Evolutionary conservation across 2,329 filamentous ascomycete species (phyloP), one percentile per base, ranked within the genome.

Genomic region (Colletotrichum theobromicola): DNA sequence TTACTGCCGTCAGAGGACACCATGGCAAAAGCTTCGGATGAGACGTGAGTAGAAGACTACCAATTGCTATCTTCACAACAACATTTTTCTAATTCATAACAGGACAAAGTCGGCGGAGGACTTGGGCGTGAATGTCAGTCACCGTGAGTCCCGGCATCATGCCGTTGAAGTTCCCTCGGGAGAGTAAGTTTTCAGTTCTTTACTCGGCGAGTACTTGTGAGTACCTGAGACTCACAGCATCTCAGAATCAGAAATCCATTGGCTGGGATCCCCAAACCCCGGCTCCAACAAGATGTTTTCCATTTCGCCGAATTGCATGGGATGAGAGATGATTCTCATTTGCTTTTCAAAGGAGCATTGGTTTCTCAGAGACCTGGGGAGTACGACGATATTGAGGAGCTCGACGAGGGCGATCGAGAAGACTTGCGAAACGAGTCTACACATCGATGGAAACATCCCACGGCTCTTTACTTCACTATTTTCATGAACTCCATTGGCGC

Each of bases 211-310:
- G 8, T 15, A 16, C 26, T 13, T 13, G 32, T 6, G 57, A 60
- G 10, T 5, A 10, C 3, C 16, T 34, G 42, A 21, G 21, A 12
- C 60, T 37, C 21, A 62, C 21, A 18, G 12, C n/a, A n/a, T 21
- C 32, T 18, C 2, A 21, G n/a, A 37, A 7, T 66, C n/a, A 66
- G 42, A 30, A 69, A 63, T 24, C 55, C 67, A 28, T 30, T 69
- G 15, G n/a, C 16, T 93, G 5, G 86, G 85, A 85, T 92, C 13
- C 84, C 88, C 4, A 85, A 87, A 34, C 83, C 88, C 2, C 81
- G 88, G 65, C 85, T 93, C 13, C 80, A 92, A 50, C 80, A 82
- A 30, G 85, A 90, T 74, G 90, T 92, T 4, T 85, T 89, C 55
- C 79, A 83, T 1, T 93, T 92, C 79, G 89, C 88, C 53, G 76